These are phyloP conservation scores for Chrysophaeum taylorii DNA, from an alignment of 352 stramenopile species.

Conservation along the genomic window DNA sequence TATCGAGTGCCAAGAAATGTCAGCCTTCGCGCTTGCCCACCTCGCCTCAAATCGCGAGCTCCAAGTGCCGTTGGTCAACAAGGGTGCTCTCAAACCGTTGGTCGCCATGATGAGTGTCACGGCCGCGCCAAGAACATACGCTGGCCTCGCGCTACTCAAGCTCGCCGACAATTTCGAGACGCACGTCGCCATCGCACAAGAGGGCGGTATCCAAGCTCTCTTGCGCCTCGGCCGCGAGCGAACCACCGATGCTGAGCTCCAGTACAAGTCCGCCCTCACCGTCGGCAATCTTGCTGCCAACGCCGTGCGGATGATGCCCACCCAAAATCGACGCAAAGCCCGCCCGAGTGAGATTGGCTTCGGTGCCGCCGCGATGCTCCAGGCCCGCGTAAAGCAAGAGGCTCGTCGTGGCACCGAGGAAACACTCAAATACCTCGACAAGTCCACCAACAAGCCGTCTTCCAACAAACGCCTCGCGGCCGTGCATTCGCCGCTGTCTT, in stretches of 20 bases:
- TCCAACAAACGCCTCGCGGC: no score
- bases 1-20: constrained; percentile 87
- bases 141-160: constrained; percentile 86
- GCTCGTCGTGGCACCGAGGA: background rate
- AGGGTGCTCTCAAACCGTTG: constrained; percentile 75
- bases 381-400: background rate
- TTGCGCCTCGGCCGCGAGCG: constrained; percentile 73
- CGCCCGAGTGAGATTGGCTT: background rate
- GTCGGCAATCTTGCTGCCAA: constrained; percentile 81
- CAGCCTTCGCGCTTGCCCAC: constrained; percentile 83
- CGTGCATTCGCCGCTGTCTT: no score
- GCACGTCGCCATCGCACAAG: constrained; percentile 83
- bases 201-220: constrained; percentile 85
- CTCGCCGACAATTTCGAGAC: constrained; percentile 95
- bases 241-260: constrained; percentile 78
- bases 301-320: constrained; percentile 10
- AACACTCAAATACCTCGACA: constrained; percentile 2
- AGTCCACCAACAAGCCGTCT: no score
- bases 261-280: constrained; percentile 86
- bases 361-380: constrained; percentile 4
- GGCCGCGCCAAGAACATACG: constrained; percentile 83
- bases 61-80: constrained; percentile 75
- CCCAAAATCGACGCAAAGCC: background rate
- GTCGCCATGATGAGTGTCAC: constrained; percentile 88
- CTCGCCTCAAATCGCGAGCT: constrained; percentile 83